Conservation (phyloP, 164 flowering plant species). For the Nymphaea colorata region DNA sequence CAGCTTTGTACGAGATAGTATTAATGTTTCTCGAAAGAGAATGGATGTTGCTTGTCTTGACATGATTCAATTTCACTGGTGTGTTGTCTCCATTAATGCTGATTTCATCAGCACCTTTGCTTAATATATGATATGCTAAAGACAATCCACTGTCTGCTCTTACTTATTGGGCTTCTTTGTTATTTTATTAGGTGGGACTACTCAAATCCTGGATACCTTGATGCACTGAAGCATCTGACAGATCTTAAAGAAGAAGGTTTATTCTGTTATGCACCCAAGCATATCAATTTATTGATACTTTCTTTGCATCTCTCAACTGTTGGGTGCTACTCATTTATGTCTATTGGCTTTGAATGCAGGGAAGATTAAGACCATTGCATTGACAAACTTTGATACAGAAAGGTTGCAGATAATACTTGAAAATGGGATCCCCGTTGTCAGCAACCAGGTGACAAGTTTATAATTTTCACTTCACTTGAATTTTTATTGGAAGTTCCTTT, state of each 20-base stretch:
- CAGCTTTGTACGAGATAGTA: constrained; percentile 54
- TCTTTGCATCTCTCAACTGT: background rate
- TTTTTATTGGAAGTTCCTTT: background rate
- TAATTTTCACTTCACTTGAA: background rate
- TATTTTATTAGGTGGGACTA: constrained; percentile 79
- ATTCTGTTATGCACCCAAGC: background rate
- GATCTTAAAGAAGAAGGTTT: constrained; percentile 94
- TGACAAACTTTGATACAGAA: constrained; percentile 95
- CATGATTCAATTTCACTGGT: constrained; percentile 99
- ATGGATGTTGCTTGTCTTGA: constrained; percentile 92
- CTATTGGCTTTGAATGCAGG: constrained; percentile 36
- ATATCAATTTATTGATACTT: background rate
- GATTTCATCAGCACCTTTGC: no score
- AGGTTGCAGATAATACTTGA: constrained; percentile 77
- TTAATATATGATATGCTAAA: no score
- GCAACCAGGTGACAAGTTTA: constrained; percentile 64
- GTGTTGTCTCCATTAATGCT: background rate
- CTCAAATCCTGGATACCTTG: constrained; percentile 85
- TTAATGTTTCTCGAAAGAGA: constrained; percentile 76
- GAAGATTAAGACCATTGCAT: constrained; percentile 88
- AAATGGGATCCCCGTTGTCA: constrained; percentile 83
- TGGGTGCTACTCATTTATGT: background rate
- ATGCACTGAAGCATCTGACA: constrained; percentile 93
- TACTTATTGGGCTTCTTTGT: background rate
- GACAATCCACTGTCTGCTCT: no score